These are phyloP conservation scores for Pyrenophora graminea DNA, from an alignment of 2,329 filamentous ascomycete genomes.

Conservation along the genomic window DNA sequence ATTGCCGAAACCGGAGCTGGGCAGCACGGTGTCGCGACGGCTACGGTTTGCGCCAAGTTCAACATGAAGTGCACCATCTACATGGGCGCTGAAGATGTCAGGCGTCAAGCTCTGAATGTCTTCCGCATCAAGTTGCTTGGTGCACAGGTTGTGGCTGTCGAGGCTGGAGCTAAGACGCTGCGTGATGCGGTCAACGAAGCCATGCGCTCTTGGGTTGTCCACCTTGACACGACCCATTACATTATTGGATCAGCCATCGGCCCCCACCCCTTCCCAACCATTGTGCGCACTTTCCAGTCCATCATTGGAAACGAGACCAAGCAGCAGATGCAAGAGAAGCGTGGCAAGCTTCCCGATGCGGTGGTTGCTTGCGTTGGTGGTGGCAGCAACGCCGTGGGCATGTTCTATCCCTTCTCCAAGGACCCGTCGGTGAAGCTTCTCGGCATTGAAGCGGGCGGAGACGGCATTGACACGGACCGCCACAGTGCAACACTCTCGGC, in stretches of 20 bases:
- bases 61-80: slow-evolving; percentile 97
- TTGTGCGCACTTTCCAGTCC: slow-evolving; percentile 95
- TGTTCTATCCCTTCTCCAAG: slow-evolving; percentile 95
- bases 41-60: slow-evolving; percentile 96
- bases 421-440: slow-evolving; percentile 85
- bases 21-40: slow-evolving; percentile 96
- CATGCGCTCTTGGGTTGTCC: slow-evolving; percentile 88
- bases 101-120: slow-evolving; percentile 93
- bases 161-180: slow-evolving; percentile 75
- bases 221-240: slow-evolving; percentile 94
- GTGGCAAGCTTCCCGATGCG: slow-evolving; percentile 89
- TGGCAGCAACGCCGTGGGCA: slow-evolving; percentile 91
- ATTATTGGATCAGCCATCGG: slow-evolving; percentile 98
- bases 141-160: slow-evolving; percentile 88
- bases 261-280: slow-evolving; percentile 96
- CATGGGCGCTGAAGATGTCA: slow-evolving; percentile 98
- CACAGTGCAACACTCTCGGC: slow-evolving; percentile 88
- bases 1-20: slow-evolving; percentile 98
- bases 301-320: slow-evolving; percentile 96
- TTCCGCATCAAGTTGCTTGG: slow-evolving; percentile 98
- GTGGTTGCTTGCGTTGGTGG: slow-evolving; percentile 97
- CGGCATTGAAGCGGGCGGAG: slow-evolving; percentile 93
- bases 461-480: slow-evolving; percentile 81
- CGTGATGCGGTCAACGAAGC: slow-evolving; percentile 86
- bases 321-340: slow-evolving; percentile 81